Evolutionary conservation across 495 filamentous ascomycete species (phyloP), one percentile per base, ranked within the genome.

Genomic region (Hypoxylon trugodes): DNA sequence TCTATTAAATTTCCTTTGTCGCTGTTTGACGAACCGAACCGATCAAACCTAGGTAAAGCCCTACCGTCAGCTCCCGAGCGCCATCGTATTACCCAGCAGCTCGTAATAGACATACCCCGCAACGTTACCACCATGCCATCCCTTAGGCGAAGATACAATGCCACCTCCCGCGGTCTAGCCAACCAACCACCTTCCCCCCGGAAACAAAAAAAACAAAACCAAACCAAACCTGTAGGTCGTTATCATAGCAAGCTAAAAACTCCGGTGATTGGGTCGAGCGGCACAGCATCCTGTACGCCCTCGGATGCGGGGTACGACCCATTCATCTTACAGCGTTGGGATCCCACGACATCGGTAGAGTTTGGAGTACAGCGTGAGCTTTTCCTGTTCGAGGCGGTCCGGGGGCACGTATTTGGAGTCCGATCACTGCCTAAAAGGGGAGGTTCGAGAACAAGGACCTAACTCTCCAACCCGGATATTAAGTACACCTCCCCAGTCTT

Each of bases 261-360:
- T 22, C 18, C 30, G 25, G n/a, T 66, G 56, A 67, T 67, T 61
- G 58, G 58, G 35, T 36, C 38, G n/a, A 41, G 15, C 52, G 58
- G 40, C 52, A 28, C 58, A 38, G 47, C 58, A 66, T 10, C 53
- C 40, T 51, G 51, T 33, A 47, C 30, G 40, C 37, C 41, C 36
- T 54, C 47, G 64, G 58, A 58, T 67, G 64, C 64, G 64, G 64
- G 64, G 64, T 67, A 67, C 64, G 38, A 32, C 9, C 28, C 37
- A 45, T 32, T n/a, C n/a, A n/a, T 36, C 40, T 54, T 30, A 55
- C 49, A 30, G 48, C 47, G 28, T n/a, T 37, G n/a, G 18, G 47
- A 52, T 59, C 38, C 49, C 54, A 50, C 36, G 50, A 45, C 55
- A 25, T 57, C 42, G 50, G 51, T 51, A 61, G 45, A 57, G 48